Conservation (phyloP, 768 basidiomycete species). For the Mycena floridula region DNA sequence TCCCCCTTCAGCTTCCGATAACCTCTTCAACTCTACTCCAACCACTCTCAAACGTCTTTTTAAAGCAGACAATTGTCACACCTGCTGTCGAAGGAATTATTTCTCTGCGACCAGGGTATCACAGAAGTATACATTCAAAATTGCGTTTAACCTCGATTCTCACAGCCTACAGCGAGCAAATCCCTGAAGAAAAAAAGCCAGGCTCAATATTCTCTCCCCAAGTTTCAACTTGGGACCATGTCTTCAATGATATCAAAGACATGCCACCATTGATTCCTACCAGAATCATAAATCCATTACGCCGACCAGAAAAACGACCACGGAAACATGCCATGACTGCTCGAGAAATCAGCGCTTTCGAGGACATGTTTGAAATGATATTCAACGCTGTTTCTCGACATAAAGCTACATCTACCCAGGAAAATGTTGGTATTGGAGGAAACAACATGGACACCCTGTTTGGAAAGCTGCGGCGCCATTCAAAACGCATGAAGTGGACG, state of each 20-base stretch:
- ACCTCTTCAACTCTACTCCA: too few relatives aligned
- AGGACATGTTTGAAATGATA: conserved; percentile 70
- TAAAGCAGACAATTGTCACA: too few relatives aligned
- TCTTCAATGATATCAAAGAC: conserved; percentile 41
- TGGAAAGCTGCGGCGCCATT: conserved; percentile 45
- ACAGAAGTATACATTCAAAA: too few relatives aligned
- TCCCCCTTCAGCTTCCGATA: too few relatives aligned
- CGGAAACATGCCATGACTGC: conserved; percentile 61
- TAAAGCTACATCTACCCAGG: conserved; percentile 8
- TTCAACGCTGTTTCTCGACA: conserved; percentile 47
- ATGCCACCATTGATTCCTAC: conserved; percentile 19
- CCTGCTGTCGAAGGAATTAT: too few relatives aligned
- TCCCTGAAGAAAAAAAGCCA: conserved; percentile 5
- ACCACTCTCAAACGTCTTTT: too few relatives aligned
- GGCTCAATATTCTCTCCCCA: conserved; percentile 28
- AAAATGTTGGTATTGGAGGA: conserved; percentile 14
- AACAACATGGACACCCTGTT: conserved; percentile 44
- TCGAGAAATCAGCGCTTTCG: conserved; percentile 58
- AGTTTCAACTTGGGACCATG: conserved; percentile 44
- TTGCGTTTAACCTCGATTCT: too few relatives aligned
- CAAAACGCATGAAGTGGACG: conserved; percentile 45
- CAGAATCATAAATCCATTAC: conserved; percentile 10
- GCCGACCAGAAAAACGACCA: conserved; percentile 8
- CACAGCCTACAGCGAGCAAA: too few relatives aligned
- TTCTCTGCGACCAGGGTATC: too few relatives aligned